Evolutionary conservation across 2,329 filamentous ascomycete genomes (phyloP), one percentile per base, ranked within the genome.

Genomic region (Emergomyces pasteurianus): DNA sequence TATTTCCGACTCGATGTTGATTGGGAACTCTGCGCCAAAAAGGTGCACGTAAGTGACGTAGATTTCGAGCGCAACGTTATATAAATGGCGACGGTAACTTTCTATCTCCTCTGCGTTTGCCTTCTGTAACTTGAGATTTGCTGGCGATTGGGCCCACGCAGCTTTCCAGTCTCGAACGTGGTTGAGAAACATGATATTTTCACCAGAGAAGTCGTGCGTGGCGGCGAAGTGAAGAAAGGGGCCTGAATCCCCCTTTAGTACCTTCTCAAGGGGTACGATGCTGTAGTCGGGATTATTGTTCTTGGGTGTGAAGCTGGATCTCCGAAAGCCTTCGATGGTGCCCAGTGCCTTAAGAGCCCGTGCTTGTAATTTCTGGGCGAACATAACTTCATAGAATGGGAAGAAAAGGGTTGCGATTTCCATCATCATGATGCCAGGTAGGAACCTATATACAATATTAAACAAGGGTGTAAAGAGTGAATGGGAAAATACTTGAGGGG

Each of bases 101-200:
- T 67, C 3, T 66, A 49, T 21, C 10, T 67, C 8, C 53, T 58
- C 61, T 55, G 58, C 60, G 58, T 26, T 66, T 61, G 42, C 31
- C 58, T 38, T 59, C 58, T 61, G 60, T 58, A 62, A 40, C 62
- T 54, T 59, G 28, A 53, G 59, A 34, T 43, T 61, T n/a, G 38
- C 21, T 49, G 38, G 58, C 62, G 50, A 49, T 38, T 58, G 57
- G 34, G 58, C 60, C 67, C 71, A 76, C 46, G 67, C 60, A 56
- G 70, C 66, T 66, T 80, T 82, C 80, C 82, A 86, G 61, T 78
- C 76, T 2, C 77, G 74, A 14, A 86, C 80, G 46, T 78, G 74
- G 14, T 78, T 79, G n/a, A 87, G 70, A 67, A 87, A 87, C 50
- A 83, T 78, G 61, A 87, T 82, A 67, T 87, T 87, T 69, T 87